phyloP scores from a whole-genome alignment of 2,329 filamentous ascomycete genomes.

The Dothideomycetes sp. region DNA sequence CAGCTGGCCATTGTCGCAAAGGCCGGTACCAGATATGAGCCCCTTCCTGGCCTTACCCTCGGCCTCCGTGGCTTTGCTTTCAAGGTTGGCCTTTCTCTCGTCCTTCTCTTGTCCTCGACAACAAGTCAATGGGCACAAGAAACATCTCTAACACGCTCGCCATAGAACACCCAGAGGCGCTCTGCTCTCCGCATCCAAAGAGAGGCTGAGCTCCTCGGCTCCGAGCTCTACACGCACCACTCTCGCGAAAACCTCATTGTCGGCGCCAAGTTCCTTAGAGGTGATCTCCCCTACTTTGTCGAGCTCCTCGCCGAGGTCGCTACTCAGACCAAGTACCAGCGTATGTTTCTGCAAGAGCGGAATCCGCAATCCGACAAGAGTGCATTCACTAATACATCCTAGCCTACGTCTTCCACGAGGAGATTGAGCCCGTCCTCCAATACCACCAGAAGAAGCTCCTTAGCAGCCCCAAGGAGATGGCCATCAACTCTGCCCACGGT shows the following conservation, averaged over 20 bases:
- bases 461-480: constrained; percentile 53
- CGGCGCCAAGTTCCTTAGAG: constrained; percentile 86
- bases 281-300: constrained; percentile 94
- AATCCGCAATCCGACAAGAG: not conserved
- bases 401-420: constrained; percentile 88
- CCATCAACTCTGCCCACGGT: constrained; percentile 74
- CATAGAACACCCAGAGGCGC: constrained; percentile 72
- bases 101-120: no score
- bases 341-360: constrained; percentile 28
- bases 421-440: constrained; percentile 67
- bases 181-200: constrained; percentile 86
- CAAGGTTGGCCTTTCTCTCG: constrained; percentile 69
- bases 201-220: constrained; percentile 90
- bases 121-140: not conserved
- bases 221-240: constrained; percentile 77
- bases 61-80: constrained; percentile 93
- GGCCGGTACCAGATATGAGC: constrained; percentile 88
- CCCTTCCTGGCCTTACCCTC: constrained; percentile 77
- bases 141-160: constrained; percentile 6
- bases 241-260: constrained; percentile 88
- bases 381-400: constrained; percentile 13
- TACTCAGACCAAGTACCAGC: constrained; percentile 73
- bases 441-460: constrained; percentile 65
- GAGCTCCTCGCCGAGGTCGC: constrained; percentile 91
- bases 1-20: constrained; percentile 87